Base-by-base conservation (phyloP, 306 rosid genomes). In the Quillaja saponaria region DNA sequence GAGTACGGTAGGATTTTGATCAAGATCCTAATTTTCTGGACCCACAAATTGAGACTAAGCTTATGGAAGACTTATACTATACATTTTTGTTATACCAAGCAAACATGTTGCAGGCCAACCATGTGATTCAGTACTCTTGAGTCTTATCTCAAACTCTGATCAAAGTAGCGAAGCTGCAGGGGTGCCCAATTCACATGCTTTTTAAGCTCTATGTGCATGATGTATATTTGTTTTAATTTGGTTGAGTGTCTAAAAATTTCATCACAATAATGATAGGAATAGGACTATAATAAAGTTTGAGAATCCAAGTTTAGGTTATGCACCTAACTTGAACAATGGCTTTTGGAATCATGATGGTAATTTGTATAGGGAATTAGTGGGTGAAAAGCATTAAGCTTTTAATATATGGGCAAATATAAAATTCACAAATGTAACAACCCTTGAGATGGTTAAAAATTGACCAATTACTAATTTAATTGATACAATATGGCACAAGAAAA, bases 51-150 rank as follows among this genome's bases (percentile, higher is more conserved):
- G 66, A 69, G 71, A 68, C 63, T 18, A 52, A 14, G 63, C 63
- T 61, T 49, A 13, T 51, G 48, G 19, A 65, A 49, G 31, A 34
- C 4, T 18, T 58, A 15, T n/a, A n/a, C n/a, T 6, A 6, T 61
- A 37, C 45, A 60, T 70, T 71, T 63, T 48, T 41, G 49, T 44
- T 14, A 39, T 14, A 39, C 35, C 44, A 49, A 76, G 69, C 78
- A 71, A 72, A 63, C 42, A 71, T 55, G 44, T 73, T 59, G 65
- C 58, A 55, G 14, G 65, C 58, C 45, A 52, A 55, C 64, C 71
- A 81, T 64, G 69, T 77, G 82, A 76, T 71, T 66, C 71, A 10
- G 59, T 66, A 55, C 73, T 51, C 66, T n/a, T n/a, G n/a, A n/a
- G n/a, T n/a, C n/a, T n/a, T 18, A 72, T 73, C 71, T 14, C 55